A percentile compares a stretch with the other conserved stretches of the same genome.
Conservation (phyloP, 2,329 filamentous ascomycete species). For the Epichloe sibirici region DNA sequence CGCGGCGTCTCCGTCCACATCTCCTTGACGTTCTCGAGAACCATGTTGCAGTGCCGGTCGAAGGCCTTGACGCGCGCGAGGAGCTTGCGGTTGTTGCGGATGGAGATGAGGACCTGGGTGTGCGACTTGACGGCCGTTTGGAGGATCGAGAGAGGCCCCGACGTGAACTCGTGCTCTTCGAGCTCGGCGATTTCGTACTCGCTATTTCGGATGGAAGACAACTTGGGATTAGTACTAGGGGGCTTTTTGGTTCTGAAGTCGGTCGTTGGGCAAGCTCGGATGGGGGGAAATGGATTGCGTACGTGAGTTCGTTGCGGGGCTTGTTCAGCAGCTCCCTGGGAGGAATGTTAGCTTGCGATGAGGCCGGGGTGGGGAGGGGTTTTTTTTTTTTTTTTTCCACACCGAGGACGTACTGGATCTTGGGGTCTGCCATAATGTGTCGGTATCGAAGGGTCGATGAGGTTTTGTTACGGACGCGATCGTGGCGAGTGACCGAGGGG, state of each 20-base stretch:
- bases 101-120: slow-evolving; percentile 91
- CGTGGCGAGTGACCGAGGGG: slow-evolving; percentile 22
- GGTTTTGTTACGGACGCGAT: slow-evolving; percentile 9
- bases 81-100: slow-evolving; percentile 96
- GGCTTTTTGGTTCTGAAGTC: too few species aligned
- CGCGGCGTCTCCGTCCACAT: slow-evolving; percentile 98
- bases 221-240: not conserved
- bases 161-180: slow-evolving; percentile 43
- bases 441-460: slow-evolving; percentile 8
- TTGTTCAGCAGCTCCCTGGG: slow-evolving; percentile 77
- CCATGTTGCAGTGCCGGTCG: slow-evolving; percentile 98
- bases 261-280: slow-evolving; percentile 5
- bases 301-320: slow-evolving; percentile 85
- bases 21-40: slow-evolving; percentile 84
- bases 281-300: slow-evolving; percentile 28
- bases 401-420: slow-evolving; percentile 52
- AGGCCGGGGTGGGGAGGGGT: too few species aligned
- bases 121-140: slow-evolving; percentile 93
- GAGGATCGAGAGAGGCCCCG: slow-evolving; percentile 65
- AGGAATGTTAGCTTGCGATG: slow-evolving; percentile 15
- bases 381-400: not conserved
- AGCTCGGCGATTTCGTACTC: slow-evolving; percentile 82
- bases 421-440: slow-evolving; percentile 48
- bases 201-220: slow-evolving; percentile 30
- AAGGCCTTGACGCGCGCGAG: slow-evolving; percentile 97